Evolutionary conservation across 805 yeast genomes (phyloP).

Genomic region (Yamadazyma tumulicola): DNA sequence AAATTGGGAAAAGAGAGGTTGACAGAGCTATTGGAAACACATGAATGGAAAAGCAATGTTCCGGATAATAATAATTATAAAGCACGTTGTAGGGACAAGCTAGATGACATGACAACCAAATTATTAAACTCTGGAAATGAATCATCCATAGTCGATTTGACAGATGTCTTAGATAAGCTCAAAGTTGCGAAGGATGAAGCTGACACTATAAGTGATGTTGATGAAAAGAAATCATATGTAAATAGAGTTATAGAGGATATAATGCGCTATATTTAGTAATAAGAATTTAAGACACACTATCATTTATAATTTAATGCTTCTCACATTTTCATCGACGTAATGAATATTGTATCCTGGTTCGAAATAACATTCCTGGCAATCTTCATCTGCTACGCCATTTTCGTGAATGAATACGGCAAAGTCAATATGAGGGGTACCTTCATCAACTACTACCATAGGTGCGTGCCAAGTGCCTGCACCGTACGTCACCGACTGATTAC

Average conservation of each 20-base stretch:
- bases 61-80: constrained; percentile 14
- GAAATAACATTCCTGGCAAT: constrained; percentile 75
- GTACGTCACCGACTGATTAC: constrained; percentile 87
- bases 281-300: background rate
- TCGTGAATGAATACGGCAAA: constrained; percentile 89
- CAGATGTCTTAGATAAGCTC: constrained; percentile 29
- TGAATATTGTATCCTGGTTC: constrained; percentile 51
- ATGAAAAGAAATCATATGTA: constrained; percentile 30
- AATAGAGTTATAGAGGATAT: constrained; percentile 35
- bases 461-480: constrained; percentile 92
- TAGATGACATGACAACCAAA: constrained; percentile 24
- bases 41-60: constrained; percentile 41
- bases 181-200: constrained; percentile 30
- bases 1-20: constrained; percentile 41
- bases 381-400: constrained; percentile 73
- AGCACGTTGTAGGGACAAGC: constrained; percentile 17
- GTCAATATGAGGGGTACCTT: constrained; percentile 50
- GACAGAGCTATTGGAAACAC: constrained; percentile 44
- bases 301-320: constrained; percentile 14
- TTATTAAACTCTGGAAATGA: constrained; percentile 16
- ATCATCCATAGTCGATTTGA: constrained; percentile 21
- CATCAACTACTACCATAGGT: constrained; percentile 85
- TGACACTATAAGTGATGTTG: constrained; percentile 6
- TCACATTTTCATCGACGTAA: constrained; percentile 16
- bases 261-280: constrained; percentile 30